These are phyloP conservation scores for Aspergillus floridensis DNA, from an alignment of 2,329 filamentous ascomycete genomes.

Conservation along the genomic window DNA sequence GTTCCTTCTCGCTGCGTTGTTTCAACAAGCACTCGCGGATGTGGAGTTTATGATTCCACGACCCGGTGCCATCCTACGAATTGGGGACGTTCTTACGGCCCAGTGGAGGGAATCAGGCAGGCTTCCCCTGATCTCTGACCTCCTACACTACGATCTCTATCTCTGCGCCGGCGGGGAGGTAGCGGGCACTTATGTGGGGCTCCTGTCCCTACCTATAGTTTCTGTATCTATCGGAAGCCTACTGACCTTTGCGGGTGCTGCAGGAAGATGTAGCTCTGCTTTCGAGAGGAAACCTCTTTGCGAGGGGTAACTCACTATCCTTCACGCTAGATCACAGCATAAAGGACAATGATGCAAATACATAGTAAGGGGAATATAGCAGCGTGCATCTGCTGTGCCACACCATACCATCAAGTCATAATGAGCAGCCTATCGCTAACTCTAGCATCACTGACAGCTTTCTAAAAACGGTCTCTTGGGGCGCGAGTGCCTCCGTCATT, in stretches of 20 bases:
- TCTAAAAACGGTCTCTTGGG: constrained; percentile 57
- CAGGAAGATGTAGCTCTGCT: constrained; percentile 46
- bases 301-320: constrained; percentile 43
- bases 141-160: constrained; percentile 57
- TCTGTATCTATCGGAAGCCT: background rate
- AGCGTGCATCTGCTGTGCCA: background rate
- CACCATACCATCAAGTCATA: background rate
- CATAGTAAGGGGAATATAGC: constrained; percentile 49
- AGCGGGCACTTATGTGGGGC: constrained; percentile 45
- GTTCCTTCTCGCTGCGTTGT: constrained; percentile 37
- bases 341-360: constrained; percentile 50
- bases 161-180: constrained; percentile 61
- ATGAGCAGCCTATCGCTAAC: background rate
- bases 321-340: constrained; percentile 45
- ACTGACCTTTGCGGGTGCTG: background rate
- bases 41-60: constrained; percentile 55
- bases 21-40: constrained; percentile 49
- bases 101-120: constrained; percentile 57
- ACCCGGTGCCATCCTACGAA: constrained; percentile 51
- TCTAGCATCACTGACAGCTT: constrained; percentile 44
- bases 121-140: constrained; percentile 49
- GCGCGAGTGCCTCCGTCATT: constrained; percentile 53
- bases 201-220: background rate
- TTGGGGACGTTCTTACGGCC: constrained; percentile 52
- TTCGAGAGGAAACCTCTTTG: constrained; percentile 36